phyloP scores from a whole-genome alignment of 768 basidiomycete genomes.

The Astraeus odoratus region DNA sequence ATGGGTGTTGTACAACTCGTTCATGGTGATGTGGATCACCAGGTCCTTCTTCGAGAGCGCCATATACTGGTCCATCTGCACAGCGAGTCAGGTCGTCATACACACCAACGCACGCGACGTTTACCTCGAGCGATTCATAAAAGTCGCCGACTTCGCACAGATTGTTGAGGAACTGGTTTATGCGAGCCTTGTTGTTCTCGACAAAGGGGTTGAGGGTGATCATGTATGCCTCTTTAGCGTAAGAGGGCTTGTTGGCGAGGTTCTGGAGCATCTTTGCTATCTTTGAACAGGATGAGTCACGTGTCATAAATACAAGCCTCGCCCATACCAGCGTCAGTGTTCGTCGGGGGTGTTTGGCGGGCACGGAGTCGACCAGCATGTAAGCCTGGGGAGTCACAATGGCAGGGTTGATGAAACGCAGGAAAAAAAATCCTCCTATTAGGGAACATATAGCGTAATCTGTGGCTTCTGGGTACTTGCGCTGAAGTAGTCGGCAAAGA shows the following conservation, averaged over 20 bases:
- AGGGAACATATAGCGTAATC: constrained; percentile 98
- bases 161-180: constrained; percentile 94
- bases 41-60: constrained; percentile 98
- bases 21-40: constrained; percentile 96
- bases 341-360: constrained; percentile 94
- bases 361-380: constrained; percentile 97
- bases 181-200: constrained; percentile 96
- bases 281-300: constrained; percentile 32
- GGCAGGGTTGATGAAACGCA: constrained; percentile 98
- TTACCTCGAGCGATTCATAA: constrained; percentile 94
- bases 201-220: constrained; percentile 97
- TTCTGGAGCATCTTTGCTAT: constrained; percentile 99
- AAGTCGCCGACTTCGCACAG: constrained; percentile 99
- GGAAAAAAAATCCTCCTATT: constrained; percentile 99
- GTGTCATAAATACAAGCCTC: background rate
- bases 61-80: constrained; percentile 99
- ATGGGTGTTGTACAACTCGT: constrained; percentile 99
- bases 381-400: constrained; percentile 99
- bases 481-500: constrained; percentile 38
- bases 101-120: constrained; percentile 11
- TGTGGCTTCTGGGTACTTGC: constrained; percentile 98
- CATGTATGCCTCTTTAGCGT: constrained; percentile 98
- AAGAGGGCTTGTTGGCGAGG: constrained; percentile 96
- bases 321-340: constrained; percentile 80
- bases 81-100: background rate